A percentile compares a stretch with the other conserved stretches of the same genome.
Evolutionary conservation across 306 rosid species (phyloP).

Genomic region (Crataegus laevigata): DNA sequence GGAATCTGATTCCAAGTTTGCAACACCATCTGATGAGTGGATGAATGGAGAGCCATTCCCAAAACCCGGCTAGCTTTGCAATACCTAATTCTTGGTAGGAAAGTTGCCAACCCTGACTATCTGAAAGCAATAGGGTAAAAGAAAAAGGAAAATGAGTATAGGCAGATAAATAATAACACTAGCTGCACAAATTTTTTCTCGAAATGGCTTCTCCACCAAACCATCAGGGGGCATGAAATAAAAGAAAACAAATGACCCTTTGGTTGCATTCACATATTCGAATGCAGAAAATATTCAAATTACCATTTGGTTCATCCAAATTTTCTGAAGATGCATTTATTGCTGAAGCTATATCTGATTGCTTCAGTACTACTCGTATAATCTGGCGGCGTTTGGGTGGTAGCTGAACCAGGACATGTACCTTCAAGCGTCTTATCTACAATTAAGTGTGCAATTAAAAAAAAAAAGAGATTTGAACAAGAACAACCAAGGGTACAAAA

Average conservation of each 20-base stretch:
- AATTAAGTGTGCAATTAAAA: constrained; percentile 15
- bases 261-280: background rate
- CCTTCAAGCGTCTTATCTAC: constrained; percentile 93
- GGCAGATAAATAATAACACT: background rate
- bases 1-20: constrained; percentile 28
- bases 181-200: background rate
- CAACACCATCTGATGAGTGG: constrained; percentile 48
- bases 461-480: background rate
- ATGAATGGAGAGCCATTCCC: constrained; percentile 89
- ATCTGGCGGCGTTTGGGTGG: constrained; percentile 95
- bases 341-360: constrained; percentile 73
- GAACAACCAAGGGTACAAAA: background rate
- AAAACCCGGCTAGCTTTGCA: constrained; percentile 82
- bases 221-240: background rate
- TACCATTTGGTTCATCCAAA: constrained; percentile 59
- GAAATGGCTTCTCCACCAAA: background rate
- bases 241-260: too few relatives aligned
- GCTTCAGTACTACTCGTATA: constrained; percentile 56
- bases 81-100: constrained; percentile 77
- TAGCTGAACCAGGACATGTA: constrained; percentile 72
- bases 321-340: constrained; percentile 38
- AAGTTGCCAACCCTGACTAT: constrained; percentile 37
- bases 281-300: background rate
- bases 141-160: background rate
- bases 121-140: constrained; percentile 19